phyloP scores from a whole-genome alignment of 208 protist species.

The Leishmania major region DNA sequence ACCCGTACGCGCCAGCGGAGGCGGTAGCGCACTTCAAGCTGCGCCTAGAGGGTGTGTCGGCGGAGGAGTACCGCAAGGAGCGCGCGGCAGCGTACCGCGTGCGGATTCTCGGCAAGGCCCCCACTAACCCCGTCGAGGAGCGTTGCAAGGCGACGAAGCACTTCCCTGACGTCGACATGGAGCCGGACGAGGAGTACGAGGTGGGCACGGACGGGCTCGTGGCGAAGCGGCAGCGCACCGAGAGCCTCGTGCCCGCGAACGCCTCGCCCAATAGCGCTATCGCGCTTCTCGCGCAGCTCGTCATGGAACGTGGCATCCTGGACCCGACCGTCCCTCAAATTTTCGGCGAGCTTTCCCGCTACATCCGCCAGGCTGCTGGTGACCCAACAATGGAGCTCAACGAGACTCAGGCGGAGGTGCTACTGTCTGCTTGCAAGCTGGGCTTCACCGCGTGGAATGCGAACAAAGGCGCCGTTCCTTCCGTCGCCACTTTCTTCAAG shows the following conservation, averaged over 20 bases:
- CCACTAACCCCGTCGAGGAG: conserved; percentile 61
- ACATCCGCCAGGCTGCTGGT: conserved; percentile 48
- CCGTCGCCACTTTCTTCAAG: conserved; percentile 75
- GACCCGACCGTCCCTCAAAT: conserved; percentile 59
- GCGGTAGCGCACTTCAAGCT: conserved; percentile 76
- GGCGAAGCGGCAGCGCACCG: conserved; percentile 43
- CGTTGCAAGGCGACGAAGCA: conserved; percentile 68
- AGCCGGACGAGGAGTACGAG: conserved; percentile 50
- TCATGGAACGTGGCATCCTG: conserved; percentile 82
- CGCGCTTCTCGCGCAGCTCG: conserved; percentile 68
- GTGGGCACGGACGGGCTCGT: conserved; percentile 25
- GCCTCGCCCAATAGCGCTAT: conserved; percentile 57
- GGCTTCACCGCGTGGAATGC: conserved; percentile 82
- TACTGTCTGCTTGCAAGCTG: conserved; percentile 78
- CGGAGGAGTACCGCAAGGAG: conserved; percentile 69
- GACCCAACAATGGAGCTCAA: conserved; percentile 42
- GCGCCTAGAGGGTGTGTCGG: conserved; percentile 42
- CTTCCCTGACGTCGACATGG: conserved; percentile 82
- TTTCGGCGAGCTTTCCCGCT: conserved; percentile 62
- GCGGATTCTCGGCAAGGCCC: conserved; percentile 63
- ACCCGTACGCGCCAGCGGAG: conserved; percentile 68
- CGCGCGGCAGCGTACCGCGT: conserved; percentile 78
- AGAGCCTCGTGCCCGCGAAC: conserved; percentile 59
- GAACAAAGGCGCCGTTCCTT: conserved; percentile 49
- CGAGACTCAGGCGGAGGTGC: conserved; percentile 56